Percentiles rank a stretch among this genome's conserved stretches.
phyloP scores from a whole-genome alignment of 2,329 filamentous ascomycete genomes.

The Ceratocystis papillata region DNA sequence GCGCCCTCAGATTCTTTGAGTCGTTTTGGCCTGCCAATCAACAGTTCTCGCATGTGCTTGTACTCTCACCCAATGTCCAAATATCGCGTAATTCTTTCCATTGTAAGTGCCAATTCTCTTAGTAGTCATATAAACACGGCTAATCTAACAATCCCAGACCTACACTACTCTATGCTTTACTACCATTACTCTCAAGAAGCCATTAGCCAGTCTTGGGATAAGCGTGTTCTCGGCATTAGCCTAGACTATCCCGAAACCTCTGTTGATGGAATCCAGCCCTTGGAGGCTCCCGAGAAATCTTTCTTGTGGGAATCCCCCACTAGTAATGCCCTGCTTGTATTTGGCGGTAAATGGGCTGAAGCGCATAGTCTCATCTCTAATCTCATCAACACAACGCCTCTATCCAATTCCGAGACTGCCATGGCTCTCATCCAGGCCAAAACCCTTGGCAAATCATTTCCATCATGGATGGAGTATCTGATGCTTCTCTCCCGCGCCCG shows the following conservation, averaged over 20 bases:
- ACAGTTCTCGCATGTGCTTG: slow-evolving; percentile 60
- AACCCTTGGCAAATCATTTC: slow-evolving; percentile 54
- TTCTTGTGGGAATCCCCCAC: slow-evolving; percentile 82
- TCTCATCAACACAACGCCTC: slow-evolving; percentile 32
- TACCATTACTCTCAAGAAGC: slow-evolving; percentile 57
- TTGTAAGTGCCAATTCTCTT: slow-evolving; percentile 39
- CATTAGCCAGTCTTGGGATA: slow-evolving; percentile 37
- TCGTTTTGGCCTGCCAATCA: slow-evolving; percentile 70
- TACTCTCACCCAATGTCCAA: slow-evolving; percentile 72
- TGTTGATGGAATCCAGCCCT: slow-evolving; percentile 49
- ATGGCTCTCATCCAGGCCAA: slow-evolving; percentile 38
- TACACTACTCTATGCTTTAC: slow-evolving; percentile 66
- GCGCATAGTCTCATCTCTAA: slow-evolving; percentile 68
- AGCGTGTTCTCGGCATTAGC: slow-evolving; percentile 63
- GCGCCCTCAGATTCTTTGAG: slow-evolving; percentile 67
- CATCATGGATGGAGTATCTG: slow-evolving; percentile 68
- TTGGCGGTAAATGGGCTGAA: slow-evolving; percentile 78
- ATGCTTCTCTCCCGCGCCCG: slow-evolving; percentile 64
- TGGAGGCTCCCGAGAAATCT: slow-evolving; percentile 41
- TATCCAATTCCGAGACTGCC: slow-evolving; percentile 33
- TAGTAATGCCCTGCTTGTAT: slow-evolving; percentile 69
- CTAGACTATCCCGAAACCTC: slow-evolving; percentile 59
- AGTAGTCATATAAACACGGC: no score
- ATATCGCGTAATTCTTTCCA: slow-evolving; percentile 74
- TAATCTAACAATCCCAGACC: slow-evolving; percentile 36